Evolutionary conservation across 78 protist genomes (phyloP).

Genomic region (Dictyostelium firmibasis): DNA sequence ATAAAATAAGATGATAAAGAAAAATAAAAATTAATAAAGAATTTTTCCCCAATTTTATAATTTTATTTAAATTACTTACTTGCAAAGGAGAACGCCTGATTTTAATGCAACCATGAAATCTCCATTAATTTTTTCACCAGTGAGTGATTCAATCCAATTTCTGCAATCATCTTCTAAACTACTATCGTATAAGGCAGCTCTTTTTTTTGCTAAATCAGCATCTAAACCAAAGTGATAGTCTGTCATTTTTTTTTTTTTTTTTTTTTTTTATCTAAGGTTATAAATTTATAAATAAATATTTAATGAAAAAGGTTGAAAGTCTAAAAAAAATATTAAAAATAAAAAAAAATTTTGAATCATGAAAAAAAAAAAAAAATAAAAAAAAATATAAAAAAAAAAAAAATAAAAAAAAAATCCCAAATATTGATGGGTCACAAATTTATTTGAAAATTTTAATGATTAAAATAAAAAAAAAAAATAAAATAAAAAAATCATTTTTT

Average conservation of each 20-base stretch:
- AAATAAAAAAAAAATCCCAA: not conserved
- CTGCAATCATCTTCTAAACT: conserved; percentile 17
- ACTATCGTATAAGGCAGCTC: conserved; percentile 42
- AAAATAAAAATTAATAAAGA: too few relatives aligned
- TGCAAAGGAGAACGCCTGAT: conserved; percentile 66
- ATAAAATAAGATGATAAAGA: not conserved
- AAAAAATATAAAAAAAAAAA: too few relatives aligned
- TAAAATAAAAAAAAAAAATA: not conserved
- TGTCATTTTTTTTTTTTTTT: not conserved
- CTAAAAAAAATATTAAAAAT: not conserved
- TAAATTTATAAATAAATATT: not conserved
- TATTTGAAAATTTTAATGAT: too few relatives aligned
- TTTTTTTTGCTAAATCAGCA: conserved; percentile 74
- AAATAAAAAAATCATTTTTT: not conserved
- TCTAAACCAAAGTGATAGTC: conserved; percentile 75
- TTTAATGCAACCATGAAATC: conserved; percentile 16
- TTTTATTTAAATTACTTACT: conserved; percentile 2
- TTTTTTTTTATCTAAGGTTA: too few relatives aligned
- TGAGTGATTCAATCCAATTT: conserved; percentile 20
- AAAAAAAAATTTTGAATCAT: not conserved
- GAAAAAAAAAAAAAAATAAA: too few relatives aligned
- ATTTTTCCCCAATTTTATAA: too few relatives aligned
- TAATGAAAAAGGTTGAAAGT: not conserved
- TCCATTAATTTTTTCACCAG: conserved; percentile 15
- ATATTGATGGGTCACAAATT: not conserved